These are phyloP conservation scores for Acacia acuminata DNA, from an alignment of 306 rosid species.

Conservation along the genomic window DNA sequence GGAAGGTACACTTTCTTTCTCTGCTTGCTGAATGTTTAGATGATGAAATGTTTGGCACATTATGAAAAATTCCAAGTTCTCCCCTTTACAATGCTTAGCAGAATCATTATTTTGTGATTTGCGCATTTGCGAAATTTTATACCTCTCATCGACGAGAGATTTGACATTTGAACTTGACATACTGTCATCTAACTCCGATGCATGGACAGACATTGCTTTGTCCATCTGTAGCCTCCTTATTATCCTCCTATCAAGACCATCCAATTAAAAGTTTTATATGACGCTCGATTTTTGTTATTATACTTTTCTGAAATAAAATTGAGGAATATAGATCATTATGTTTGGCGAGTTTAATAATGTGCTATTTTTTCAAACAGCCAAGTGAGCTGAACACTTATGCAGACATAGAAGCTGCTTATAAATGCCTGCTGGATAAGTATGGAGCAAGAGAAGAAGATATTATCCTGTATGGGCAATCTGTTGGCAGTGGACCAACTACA, in stretches of 20 bases:
- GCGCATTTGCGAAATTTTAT: not conserved
- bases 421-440: slow-evolving; percentile 83
- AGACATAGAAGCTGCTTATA: slow-evolving; percentile 88
- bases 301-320: slow-evolving; percentile 6
- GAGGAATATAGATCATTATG: not conserved
- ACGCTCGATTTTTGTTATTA: slow-evolving; percentile 4
- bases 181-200: not conserved
- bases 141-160: not conserved
- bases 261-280: not conserved
- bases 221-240: not conserved
- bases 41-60: not conserved
- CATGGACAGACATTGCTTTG: not conserved
- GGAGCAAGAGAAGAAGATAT: slow-evolving; percentile 89
- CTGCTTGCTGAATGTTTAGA: not conserved
- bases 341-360: slow-evolving; percentile 12
- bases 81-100: not conserved
- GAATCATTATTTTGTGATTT: not conserved
- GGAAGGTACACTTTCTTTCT: slow-evolving; percentile 62
- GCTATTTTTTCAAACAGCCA: slow-evolving; percentile 56
- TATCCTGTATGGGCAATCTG: slow-evolving; percentile 92
- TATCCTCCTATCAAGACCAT: not conserved
- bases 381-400: slow-evolving; percentile 96
- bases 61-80: too few species aligned
- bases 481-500: slow-evolving; percentile 94
- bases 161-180: not conserved